Evolutionary conservation across 2,329 filamentous ascomycete genomes (phyloP), one percentile per base, ranked within the genome.

Genomic region (Pyrenochaeta sp.): DNA sequence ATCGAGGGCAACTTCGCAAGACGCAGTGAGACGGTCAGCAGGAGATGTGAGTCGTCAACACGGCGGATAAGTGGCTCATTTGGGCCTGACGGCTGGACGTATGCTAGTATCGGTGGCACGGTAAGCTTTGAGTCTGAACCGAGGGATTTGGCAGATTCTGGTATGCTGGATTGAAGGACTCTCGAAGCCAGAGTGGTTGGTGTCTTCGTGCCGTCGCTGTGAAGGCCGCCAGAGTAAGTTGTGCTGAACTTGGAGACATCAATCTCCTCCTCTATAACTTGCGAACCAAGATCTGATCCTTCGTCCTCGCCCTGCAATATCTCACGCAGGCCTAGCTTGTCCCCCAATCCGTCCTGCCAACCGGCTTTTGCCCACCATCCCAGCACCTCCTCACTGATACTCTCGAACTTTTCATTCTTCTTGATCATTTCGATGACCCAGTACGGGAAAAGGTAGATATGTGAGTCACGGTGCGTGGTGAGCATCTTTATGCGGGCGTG

Each of bases 311-410:
- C 79, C 12, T 83, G 81, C 44, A 95, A 81, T 3, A 94, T 84
- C 39, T 88, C 82, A 44, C 85, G 79, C 46, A 97, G 78, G 1
- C 87, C 85, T 7, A 98, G 82, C 75, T 96, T 97, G 45, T 90
- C 86, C 0, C 85, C 86, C 2, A 97, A 80, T 0, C 91, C 90
- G 2, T 85, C 81, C 75, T 98, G 93, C 95, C 95, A 99, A 49
- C 88, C 87, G 0, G 94, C 87, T 74, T 98, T 98, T 30, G 93
- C 91, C 92, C 93, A 97, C 90, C 91, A 97, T 6, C 93, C 92
- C 14, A 98, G 81, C 5, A 97, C 87, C 68, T 98, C 94, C 74
- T 98, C 94, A 29, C 90, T 90, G 42, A 99, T 87, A 50, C 89
- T 96, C 66, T 97, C 91, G 58, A 99, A 86, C 10, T 85, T 87